phyloP scores from a whole-genome alignment of 2,329 filamentous ascomycete species.

The Sclerotinia subarctica region DNA sequence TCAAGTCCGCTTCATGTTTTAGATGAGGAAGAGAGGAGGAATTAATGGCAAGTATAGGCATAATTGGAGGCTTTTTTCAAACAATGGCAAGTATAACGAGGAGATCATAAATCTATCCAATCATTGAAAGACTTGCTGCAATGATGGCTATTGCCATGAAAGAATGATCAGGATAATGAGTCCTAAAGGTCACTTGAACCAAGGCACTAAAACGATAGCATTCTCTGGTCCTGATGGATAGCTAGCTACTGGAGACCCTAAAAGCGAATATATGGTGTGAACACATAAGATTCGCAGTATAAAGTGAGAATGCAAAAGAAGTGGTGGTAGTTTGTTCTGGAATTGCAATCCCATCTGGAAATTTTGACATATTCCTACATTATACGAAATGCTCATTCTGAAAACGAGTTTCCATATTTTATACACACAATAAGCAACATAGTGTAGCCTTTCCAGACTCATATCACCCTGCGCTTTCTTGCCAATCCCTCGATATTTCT shows the following conservation, averaged over 20 bases:
- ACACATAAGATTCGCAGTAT: background rate
- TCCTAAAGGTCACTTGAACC: conserved; percentile 1
- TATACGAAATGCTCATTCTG: background rate
- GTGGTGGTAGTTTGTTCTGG: background rate
- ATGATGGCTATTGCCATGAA: too few relatives aligned
- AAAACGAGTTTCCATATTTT: conserved; percentile 6
- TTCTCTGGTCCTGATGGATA: background rate
- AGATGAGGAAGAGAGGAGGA: background rate
- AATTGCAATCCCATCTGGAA: background rate
- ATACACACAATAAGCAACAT: conserved; percentile 10
- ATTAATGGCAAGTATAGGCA: background rate
- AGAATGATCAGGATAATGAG: background rate
- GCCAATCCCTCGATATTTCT: background rate
- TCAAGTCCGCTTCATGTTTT: background rate
- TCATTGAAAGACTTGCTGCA: background rate
- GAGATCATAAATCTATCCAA: background rate
- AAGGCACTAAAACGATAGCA: background rate
- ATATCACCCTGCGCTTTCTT: background rate
- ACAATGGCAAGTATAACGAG: background rate
- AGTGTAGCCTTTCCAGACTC: background rate
- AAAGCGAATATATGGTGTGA: too few relatives aligned
- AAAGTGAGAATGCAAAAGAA: background rate
- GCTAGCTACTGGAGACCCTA: background rate
- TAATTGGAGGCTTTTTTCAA: background rate
- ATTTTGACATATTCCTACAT: conserved; percentile 2